These are phyloP conservation scores for Bretschneidera sinensis DNA, from an alignment of 345 rosid genomes.

Conservation along the genomic window DNA sequence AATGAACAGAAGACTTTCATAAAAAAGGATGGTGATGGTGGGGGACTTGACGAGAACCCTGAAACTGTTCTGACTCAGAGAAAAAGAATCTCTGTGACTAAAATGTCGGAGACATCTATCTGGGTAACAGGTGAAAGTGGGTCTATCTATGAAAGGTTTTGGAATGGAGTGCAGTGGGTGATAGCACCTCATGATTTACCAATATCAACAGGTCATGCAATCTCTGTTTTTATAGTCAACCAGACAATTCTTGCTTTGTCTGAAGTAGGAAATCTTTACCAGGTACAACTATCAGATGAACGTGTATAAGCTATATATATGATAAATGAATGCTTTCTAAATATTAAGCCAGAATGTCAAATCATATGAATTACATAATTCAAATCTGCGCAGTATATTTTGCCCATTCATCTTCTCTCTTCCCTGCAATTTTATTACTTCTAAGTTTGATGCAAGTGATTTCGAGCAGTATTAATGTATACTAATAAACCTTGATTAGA, in stretches of 20 bases:
- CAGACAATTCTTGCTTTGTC: slow-evolving; percentile 62
- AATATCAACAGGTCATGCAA: slow-evolving; percentile 36
- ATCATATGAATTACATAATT: no score
- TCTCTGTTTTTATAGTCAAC: slow-evolving; percentile 43
- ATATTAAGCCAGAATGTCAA: neutral
- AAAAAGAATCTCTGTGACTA: slow-evolving; percentile 52
- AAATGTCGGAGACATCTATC: slow-evolving; percentile 54
- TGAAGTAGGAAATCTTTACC: slow-evolving; percentile 50
- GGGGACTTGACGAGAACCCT: slow-evolving; percentile 18
- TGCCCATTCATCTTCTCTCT: neutral
- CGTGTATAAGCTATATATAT: neutral
- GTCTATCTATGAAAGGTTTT: slow-evolving; percentile 60
- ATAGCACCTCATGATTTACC: slow-evolving; percentile 62
- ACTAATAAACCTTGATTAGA: no score
- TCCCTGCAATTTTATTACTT: neutral
- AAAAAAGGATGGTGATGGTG: slow-evolving; percentile 20
- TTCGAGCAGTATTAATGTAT: no score
- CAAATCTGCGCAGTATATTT: neutral
- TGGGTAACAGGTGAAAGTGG: slow-evolving; percentile 76
- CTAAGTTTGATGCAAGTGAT: neutral
- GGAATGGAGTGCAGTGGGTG: slow-evolving; percentile 79
- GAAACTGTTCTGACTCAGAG: slow-evolving; percentile 36
- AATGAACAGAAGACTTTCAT: slow-evolving; percentile 13
- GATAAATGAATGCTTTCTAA: no score
- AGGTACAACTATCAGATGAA: slow-evolving; percentile 31